Percentiles rank a stretch among this genome's conserved stretches.
Conservation (phyloP, 129 eudicot genomes). For the Deinandra increscens region DNA sequence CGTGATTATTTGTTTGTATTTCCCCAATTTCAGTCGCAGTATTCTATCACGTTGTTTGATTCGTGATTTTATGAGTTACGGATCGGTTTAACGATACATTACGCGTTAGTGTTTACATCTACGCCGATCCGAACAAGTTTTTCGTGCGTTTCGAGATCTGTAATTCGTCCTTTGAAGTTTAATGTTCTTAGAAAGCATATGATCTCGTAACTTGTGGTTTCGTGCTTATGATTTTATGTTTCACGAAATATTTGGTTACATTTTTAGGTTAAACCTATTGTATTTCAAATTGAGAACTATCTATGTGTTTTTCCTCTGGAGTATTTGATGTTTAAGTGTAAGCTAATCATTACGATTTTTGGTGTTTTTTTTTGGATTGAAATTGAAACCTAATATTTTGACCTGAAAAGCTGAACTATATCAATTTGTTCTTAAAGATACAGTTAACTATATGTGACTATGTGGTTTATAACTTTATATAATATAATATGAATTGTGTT, state of each 20-base stretch:
- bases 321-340: not conserved
- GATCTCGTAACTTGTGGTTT: not conserved
- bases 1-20: not conserved
- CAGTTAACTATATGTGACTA: not conserved
- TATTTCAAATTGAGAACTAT: not conserved
- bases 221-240: not conserved
- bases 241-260: not conserved
- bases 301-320: too few species aligned
- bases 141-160: slow-evolving; percentile 15
- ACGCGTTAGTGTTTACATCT: not conserved
- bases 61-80: slow-evolving; percentile 8
- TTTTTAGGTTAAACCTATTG: slow-evolving; percentile 19
- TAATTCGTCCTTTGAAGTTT: slow-evolving; percentile 5
- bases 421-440: not conserved
- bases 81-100: slow-evolving; percentile 3
- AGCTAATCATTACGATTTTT: not conserved
- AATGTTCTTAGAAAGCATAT: not conserved
- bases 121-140: not conserved
- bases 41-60: not conserved
- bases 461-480: too few species aligned
- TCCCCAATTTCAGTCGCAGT: not conserved
- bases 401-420: not conserved
- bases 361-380: not conserved
- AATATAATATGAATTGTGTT: not conserved
- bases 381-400: slow-evolving; percentile 7